Conservation (phyloP, 176 grass and related monocot species). For the Zoysia pacifica region DNA sequence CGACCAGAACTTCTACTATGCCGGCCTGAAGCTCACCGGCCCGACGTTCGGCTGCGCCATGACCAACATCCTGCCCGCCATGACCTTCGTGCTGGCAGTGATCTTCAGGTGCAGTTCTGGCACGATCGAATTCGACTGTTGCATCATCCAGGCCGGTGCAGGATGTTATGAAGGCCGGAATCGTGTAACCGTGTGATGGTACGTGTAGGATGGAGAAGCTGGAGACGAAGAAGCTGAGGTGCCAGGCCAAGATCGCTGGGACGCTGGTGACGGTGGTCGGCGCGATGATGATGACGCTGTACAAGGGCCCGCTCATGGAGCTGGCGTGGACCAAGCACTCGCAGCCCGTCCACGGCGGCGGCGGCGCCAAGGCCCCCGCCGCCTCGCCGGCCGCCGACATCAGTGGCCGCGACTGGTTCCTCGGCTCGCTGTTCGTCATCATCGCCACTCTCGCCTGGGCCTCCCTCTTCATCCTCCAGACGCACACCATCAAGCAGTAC, state of each 20-base stretch:
- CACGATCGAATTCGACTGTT: neutral
- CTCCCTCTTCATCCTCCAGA: constrained; percentile 77
- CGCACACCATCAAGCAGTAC: constrained; percentile 75
- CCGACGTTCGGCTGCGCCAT: constrained; percentile 92
- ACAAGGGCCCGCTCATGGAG: constrained; percentile 95
- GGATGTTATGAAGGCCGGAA: no score
- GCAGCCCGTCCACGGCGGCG: neutral
- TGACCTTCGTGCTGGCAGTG: constrained; percentile 91
- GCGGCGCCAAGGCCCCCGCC: neutral
- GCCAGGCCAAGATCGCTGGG: constrained; percentile 81
- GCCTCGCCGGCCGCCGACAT: constrained; percentile 6
- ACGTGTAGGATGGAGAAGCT: constrained; percentile 83
- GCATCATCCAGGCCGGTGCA: no score
- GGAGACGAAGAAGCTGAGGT: constrained; percentile 62
- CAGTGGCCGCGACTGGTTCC: constrained; percentile 54
- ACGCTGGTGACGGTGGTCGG: constrained; percentile 85
- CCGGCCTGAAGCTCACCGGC: constrained; percentile 68
- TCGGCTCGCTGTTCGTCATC: constrained; percentile 82
- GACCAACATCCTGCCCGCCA: constrained; percentile 96
- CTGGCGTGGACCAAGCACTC: constrained; percentile 61
- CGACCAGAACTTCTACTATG: constrained; percentile 95
- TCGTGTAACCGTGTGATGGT: no score
- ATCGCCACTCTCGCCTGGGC: constrained; percentile 95
- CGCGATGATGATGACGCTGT: constrained; percentile 97
- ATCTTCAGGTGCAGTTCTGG: constrained; percentile 59